Percentiles rank a stretch among this genome's conserved stretches.
Conservation (phyloP, 2,329 filamentous ascomycete genomes). For the Fusarium sp. region DNA sequence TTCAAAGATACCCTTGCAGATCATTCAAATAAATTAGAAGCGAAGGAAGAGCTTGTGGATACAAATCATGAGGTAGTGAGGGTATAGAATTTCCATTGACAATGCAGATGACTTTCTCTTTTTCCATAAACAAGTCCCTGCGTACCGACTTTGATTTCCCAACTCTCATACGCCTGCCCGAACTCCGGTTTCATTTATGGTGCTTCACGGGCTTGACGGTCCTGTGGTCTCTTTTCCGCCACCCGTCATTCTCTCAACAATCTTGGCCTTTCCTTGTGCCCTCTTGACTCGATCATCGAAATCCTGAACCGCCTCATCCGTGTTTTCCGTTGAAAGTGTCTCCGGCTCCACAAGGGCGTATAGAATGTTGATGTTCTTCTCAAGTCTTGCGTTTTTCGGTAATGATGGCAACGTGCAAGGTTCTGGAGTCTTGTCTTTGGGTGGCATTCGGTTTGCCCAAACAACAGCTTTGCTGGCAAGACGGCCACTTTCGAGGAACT, state of each 20-base stretch:
- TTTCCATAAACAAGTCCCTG: slow-evolving; percentile 3
- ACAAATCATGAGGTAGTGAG: slow-evolving; percentile 46
- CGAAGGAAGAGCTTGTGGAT: slow-evolving; percentile 43
- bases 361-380: slow-evolving; percentile 80
- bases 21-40: slow-evolving; percentile 62
- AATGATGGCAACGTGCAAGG: slow-evolving; percentile 54
- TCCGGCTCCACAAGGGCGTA: slow-evolving; percentile 82
- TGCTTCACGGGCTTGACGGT: slow-evolving; percentile 6
- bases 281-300: slow-evolving; percentile 90
- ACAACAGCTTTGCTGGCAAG: slow-evolving; percentile 82
- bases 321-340: slow-evolving; percentile 82
- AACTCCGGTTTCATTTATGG: slow-evolving; percentile 8
- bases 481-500: slow-evolving; percentile 83
- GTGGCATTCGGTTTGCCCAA: slow-evolving; percentile 79
- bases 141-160: not conserved
- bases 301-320: slow-evolving; percentile 88
- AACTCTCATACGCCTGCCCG: not conserved
- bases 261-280: slow-evolving; percentile 83
- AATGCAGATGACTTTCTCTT: slow-evolving; percentile 46
- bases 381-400: slow-evolving; percentile 71
- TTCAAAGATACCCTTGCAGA: slow-evolving; percentile 70
- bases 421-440: not conserved
- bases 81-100: slow-evolving; percentile 48
- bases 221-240: slow-evolving; percentile 38
- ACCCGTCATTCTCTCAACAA: slow-evolving; percentile 78